Base-by-base conservation (phyloP, 2,329 filamentous ascomycete genomes). In the Simplicillium aogashimaense region DNA sequence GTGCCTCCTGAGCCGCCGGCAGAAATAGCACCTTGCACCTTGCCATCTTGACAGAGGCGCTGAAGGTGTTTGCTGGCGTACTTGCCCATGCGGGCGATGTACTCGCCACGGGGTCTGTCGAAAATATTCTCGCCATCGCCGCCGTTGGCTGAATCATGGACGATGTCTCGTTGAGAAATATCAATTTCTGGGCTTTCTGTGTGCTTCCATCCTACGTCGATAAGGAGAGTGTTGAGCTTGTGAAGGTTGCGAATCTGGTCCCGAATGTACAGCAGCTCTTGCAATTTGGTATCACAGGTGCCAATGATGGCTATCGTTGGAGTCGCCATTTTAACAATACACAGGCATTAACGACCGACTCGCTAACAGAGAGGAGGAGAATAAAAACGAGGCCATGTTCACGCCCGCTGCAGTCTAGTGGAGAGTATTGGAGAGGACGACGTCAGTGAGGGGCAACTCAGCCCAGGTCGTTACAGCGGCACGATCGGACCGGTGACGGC, bases 1-100 rank as follows among this genome's bases (percentile, higher is more conserved):
- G 80, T 83, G 0, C 77, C 76, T 16, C 75, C 70, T 1, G 75
- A 81, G 0, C 81, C 81, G 7, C 78, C 81, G 0, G 78, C 68
- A 0, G 67, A 68, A 11, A 84, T 58, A 12, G 80, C 66, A 2
- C 67, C 80, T 35, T 80, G 69, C 28, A 82, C 66, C 2, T 51
- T 37, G 0, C 51, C 46, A 1, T 50, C 40, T 7, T 56, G 37
- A 37, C 61, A 60, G 1, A 78, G 54, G 0, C 59, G 49, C 14
- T 52, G 46, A 12, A 77, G 61, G 1, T 60, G 57, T 1, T 52
- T 45, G 1, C 63, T 67, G 3, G 72, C 71, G 47, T 65, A 67
- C 1, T 48, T 43, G 16, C 70, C 70, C 58, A 83, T 77, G 36
- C 64, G 59, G 33, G 70, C 66, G 48, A 83, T 70, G 16, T 78